Percentiles rank a stretch among this genome's conserved stretches.
Conservation (phyloP, 371 early-diverging fungal genomes). For the Encephalitozoon romaleae region DNA sequence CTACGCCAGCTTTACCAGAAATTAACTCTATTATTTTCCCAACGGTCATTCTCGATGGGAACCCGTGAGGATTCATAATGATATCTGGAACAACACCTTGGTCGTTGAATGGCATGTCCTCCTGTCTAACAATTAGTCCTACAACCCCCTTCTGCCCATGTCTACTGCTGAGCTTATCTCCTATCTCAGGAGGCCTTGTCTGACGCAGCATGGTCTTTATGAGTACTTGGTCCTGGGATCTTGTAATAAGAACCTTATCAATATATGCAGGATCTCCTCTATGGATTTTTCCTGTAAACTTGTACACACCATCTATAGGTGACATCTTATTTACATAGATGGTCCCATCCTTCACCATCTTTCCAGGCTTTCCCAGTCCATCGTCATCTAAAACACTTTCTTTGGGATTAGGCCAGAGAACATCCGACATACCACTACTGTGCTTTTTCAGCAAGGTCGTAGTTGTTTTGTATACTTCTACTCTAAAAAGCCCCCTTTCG, state of each 20-base stretch:
- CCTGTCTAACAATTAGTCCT: conserved; percentile 85
- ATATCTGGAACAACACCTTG: conserved; percentile 87
- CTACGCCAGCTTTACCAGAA: conserved; percentile 90
- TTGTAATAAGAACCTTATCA: conserved; percentile 73
- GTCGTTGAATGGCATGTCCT: conserved; percentile 98
- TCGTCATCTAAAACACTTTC: conserved; percentile 64
- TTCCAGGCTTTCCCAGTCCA: conserved; percentile 79
- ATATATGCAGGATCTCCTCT: conserved; percentile 56
- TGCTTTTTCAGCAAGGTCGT: conserved; percentile 70
- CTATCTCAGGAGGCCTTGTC: conserved; percentile 90
- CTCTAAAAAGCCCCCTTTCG: conserved; percentile 95
- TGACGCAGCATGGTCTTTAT: conserved; percentile 88
- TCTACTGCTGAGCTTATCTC: conserved; percentile 97
- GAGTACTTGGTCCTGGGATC: conserved; percentile 77
- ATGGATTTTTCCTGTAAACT: conserved; percentile 66
- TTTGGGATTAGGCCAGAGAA: conserved; percentile 63
- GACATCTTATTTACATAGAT: conserved; percentile 72
- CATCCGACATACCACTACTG: conserved; percentile 76
- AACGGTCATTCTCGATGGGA: conserved; percentile 99
- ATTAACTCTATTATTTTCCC: conserved; percentile 97
- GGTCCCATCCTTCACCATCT: conserved; percentile 67
- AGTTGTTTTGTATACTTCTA: conserved; percentile 78
- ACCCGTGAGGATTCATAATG: conserved; percentile 99
- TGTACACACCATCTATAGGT: conserved; percentile 63
- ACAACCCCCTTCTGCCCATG: conserved; percentile 99